Conservation (phyloP, 2,329 filamentous ascomycete genomes). For the Alternaria solani region DNA sequence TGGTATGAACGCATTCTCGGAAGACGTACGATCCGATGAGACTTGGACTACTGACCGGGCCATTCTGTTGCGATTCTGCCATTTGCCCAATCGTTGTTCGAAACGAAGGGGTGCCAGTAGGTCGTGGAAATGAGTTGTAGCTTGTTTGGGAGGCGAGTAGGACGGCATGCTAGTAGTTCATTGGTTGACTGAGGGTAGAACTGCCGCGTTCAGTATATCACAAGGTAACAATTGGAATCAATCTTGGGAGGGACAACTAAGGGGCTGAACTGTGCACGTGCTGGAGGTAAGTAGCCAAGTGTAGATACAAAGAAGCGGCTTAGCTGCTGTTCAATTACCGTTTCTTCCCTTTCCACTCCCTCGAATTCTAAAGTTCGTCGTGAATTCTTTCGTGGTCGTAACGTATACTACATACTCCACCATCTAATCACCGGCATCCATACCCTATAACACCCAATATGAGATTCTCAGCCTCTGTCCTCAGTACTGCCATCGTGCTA, state of each 20-base stretch:
- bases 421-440: not conserved
- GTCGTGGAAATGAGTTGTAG: not conserved
- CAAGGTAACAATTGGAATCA: not conserved
- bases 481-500: not conserved
- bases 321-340: not conserved
- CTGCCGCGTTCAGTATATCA: not conserved
- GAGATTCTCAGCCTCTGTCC: conserved; percentile 1
- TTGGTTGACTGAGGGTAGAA: not conserved
- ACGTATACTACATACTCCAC: not conserved
- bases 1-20: not conserved
- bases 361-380: not conserved
- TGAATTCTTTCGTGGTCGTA: not conserved
- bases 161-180: not conserved
- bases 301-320: not conserved
- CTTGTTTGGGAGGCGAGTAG: not conserved
- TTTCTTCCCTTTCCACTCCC: not conserved
- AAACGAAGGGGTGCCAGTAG: not conserved
- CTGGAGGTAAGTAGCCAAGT: not conserved
- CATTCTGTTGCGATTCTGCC: not conserved
- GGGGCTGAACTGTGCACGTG: not conserved
- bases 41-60: not conserved
- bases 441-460: not conserved
- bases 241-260: not conserved
- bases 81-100: not conserved
- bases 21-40: not conserved